Evolutionary conservation across 2,329 filamentous ascomycete species (phyloP).

Genomic region (Beauveria australis): DNA sequence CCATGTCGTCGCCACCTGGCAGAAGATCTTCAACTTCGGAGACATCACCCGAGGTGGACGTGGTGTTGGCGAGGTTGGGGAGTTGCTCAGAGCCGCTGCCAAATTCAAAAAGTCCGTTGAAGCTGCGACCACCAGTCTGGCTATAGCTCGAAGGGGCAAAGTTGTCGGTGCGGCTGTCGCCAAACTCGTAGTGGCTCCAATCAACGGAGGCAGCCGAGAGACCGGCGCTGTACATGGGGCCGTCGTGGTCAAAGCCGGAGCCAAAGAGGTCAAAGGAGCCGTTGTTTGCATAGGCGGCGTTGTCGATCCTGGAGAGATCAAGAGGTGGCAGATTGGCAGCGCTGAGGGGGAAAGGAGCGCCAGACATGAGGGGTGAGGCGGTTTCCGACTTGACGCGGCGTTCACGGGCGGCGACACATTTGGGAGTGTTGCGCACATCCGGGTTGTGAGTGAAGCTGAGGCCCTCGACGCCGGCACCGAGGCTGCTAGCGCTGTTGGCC

Average conservation of each 20-base stretch:
- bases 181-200: conserved; percentile 39
- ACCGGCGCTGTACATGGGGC: conserved; percentile 54
- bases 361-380: conserved; percentile 48
- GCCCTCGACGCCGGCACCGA: conserved; percentile 35
- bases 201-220: conserved; percentile 45
- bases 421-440: conserved; percentile 22
- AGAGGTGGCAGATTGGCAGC: conserved; percentile 48
- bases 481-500: conserved; percentile 43
- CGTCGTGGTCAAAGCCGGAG: conserved; percentile 42
- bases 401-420: conserved; percentile 32
- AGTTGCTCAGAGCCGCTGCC: conserved; percentile 45
- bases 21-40: conserved; percentile 57
- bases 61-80: conserved; percentile 45
- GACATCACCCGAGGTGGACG: conserved; percentile 58
- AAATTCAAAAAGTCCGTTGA: conserved; percentile 44
- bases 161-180: conserved; percentile 35
- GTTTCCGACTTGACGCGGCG: conserved; percentile 54
- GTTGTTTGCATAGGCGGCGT: conserved; percentile 38
- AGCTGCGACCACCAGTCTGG: conserved; percentile 42
- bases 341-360: conserved; percentile 42
- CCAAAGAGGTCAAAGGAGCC: conserved; percentile 45
- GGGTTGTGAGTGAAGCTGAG: conserved; percentile 30
- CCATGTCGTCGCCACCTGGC: conserved; percentile 38
- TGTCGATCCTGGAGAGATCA: conserved; percentile 49
- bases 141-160: conserved; percentile 48